phyloP scores from a whole-genome alignment of 257 asterid genomes.

The Fraxinus anomala region DNA sequence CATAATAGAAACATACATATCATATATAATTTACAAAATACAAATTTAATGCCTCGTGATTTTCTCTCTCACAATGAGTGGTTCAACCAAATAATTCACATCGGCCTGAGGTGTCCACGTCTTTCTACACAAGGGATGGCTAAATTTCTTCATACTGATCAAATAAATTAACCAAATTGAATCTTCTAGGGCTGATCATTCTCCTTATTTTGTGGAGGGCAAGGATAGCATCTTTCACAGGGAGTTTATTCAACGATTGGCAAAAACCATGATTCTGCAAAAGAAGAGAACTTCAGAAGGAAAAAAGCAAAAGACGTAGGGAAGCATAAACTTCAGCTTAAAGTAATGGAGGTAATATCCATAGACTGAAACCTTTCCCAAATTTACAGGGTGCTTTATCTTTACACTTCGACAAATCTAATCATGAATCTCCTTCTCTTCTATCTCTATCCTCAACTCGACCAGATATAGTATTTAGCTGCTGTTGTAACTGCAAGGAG shows the following conservation, averaged over 20 bases:
- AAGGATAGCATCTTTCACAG: constrained; percentile 31
- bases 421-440: constrained; percentile 66
- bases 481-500: constrained; percentile 76
- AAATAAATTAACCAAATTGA: constrained; percentile 24
- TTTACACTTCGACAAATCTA: constrained; percentile 33
- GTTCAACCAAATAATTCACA: constrained; percentile 19
- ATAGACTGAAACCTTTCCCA: constrained; percentile 34
- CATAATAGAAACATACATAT: not conserved
- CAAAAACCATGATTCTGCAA: constrained; percentile 31
- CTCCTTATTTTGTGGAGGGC: constrained; percentile 28
- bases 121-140: constrained; percentile 16
- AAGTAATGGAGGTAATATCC: not conserved
- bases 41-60: not conserved
- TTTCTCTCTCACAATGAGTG: not conserved
- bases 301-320: not conserved
- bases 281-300: constrained; percentile 1
- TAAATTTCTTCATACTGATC: not conserved
- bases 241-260: constrained; percentile 23
- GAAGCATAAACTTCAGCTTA: not conserved
- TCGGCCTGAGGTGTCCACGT: constrained; percentile 4
- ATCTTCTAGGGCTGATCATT: constrained; percentile 30
- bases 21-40: not conserved
- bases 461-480: constrained; percentile 49
- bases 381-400: constrained; percentile 45
- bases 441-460: constrained; percentile 65